phyloP scores from a whole-genome alignment of 768 basidiomycete genomes.

The Lactifluus pinguis region DNA sequence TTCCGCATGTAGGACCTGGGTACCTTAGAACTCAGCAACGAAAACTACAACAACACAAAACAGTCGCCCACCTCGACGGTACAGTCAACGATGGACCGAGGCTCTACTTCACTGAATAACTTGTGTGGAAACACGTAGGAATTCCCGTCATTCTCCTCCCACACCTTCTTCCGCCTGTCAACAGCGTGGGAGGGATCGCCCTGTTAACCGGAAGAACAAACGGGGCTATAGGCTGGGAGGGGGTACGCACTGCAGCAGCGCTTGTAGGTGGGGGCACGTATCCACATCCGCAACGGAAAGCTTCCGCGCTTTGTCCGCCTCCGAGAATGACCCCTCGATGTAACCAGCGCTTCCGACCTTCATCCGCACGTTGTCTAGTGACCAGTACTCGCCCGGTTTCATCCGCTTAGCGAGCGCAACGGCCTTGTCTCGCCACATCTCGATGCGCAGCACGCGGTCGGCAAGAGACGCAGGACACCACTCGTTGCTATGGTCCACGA shows the following conservation, averaged over 20 bases:
- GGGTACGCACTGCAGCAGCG: conserved; percentile 13
- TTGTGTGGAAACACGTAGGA: conserved; percentile 17
- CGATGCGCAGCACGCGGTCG: conserved; percentile 16
- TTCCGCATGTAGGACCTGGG: conserved; percentile 14
- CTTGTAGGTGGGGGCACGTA: background rate
- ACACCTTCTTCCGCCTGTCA: conserved; percentile 16
- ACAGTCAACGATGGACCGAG: conserved; percentile 12
- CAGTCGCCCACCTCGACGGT: conserved; percentile 15
- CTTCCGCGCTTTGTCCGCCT: conserved; percentile 14
- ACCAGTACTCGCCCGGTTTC: conserved; percentile 20
- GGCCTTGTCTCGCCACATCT: conserved; percentile 19
- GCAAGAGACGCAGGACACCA: conserved; percentile 16
- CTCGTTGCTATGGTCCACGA: background rate
- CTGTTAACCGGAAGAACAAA: background rate
- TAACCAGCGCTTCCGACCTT: conserved; percentile 7
- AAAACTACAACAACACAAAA: background rate
- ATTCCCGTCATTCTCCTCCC: conserved; percentile 17
- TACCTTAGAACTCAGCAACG: background rate
- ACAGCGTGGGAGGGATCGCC: background rate
- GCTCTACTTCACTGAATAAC: conserved; percentile 11
- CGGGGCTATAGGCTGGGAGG: too few relatives aligned
- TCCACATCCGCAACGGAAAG: conserved; percentile 8
- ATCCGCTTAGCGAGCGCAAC: conserved; percentile 9
- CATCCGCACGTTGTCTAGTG: conserved; percentile 18
- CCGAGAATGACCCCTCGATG: conserved; percentile 15